Percentiles rank a stretch among this genome's conserved stretches.
Conservation (phyloP, 2,329 filamentous ascomycete species). For the Orbilia javanica region DNA sequence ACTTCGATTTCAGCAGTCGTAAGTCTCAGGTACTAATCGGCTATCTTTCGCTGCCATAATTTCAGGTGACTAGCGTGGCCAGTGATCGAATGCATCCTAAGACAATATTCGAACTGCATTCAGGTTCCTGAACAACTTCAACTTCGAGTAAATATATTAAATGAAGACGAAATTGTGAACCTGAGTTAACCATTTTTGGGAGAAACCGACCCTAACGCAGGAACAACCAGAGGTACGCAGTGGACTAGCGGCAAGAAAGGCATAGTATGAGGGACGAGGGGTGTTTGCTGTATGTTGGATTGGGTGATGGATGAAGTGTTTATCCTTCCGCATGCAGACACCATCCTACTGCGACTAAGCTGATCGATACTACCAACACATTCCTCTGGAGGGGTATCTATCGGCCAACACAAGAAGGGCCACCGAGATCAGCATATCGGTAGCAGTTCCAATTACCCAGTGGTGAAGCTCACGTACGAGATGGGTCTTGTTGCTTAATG, state of each 20-base stretch:
- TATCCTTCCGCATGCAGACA: constrained; percentile 37
- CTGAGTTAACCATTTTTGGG: constrained; percentile 31
- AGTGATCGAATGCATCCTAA: constrained; percentile 37
- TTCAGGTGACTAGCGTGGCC: constrained; percentile 20
- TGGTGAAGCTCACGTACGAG: neutral
- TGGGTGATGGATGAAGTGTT: constrained; percentile 2
- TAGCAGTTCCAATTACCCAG: neutral
- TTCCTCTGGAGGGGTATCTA: constrained; percentile 15
- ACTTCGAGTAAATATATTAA: constrained; percentile 8
- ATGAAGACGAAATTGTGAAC: constrained; percentile 26
- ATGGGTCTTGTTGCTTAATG: neutral
- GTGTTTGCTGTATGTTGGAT: constrained; percentile 4
- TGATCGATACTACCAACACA: constrained; percentile 29
- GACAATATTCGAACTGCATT: constrained; percentile 30
- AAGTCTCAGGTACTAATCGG: constrained; percentile 9
- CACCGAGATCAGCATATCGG: neutral
- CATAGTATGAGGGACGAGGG: constrained; percentile 4
- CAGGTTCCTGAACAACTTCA: neutral
- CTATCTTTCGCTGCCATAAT: neutral
- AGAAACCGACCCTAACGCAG: constrained; percentile 33
- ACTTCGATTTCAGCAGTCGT: neutral
- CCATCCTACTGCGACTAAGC: constrained; percentile 2
- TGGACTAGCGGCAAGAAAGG: neutral
- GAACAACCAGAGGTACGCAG: constrained; percentile 17
- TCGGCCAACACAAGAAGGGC: neutral